phyloP scores from a whole-genome alignment of 768 basidiomycete genomes.

The Tricholoma bakamatsutake region DNA sequence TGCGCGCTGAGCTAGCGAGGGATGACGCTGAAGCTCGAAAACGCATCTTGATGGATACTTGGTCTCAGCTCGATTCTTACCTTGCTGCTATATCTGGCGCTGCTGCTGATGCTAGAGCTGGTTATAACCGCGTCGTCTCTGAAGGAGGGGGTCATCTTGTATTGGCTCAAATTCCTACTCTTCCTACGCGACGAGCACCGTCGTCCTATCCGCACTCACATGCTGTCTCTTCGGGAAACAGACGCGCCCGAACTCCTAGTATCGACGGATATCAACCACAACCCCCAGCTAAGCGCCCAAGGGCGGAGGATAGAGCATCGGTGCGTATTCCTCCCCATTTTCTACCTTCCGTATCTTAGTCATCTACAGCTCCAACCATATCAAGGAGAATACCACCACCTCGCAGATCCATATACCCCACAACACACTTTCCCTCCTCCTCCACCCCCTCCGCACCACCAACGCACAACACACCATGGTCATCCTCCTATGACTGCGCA shows the following conservation, averaged over 20 bases:
- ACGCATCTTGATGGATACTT: constrained; percentile 38
- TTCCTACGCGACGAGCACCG: too few relatives aligned
- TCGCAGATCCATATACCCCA: background rate
- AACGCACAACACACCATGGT: background rate
- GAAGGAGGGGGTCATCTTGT: constrained; percentile 40
- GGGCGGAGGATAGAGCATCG: constrained; percentile 13
- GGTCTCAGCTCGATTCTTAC: constrained; percentile 45
- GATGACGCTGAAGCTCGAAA: constrained; percentile 50
- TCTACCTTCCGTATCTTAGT: too few relatives aligned
- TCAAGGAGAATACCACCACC: background rate
- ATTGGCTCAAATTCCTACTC: constrained; percentile 14
- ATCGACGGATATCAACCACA: constrained; percentile 34
- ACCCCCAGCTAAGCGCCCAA: constrained; percentile 45
- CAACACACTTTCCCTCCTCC: constrained; percentile 1
- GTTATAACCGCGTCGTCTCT: constrained; percentile 37
- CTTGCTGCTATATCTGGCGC: constrained; percentile 39
- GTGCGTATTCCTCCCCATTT: too few relatives aligned
- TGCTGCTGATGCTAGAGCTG: constrained; percentile 42
- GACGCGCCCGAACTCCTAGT: constrained; percentile 30
- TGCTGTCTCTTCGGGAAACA: constrained; percentile 3
- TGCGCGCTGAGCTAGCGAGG: constrained; percentile 43
- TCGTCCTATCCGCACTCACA: background rate
- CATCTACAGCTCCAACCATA: background rate
- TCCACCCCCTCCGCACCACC: background rate
- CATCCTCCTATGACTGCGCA: background rate